Conservation (phyloP, 2,329 filamentous ascomycete species). For the Dothiorella sarmentorum region DNA sequence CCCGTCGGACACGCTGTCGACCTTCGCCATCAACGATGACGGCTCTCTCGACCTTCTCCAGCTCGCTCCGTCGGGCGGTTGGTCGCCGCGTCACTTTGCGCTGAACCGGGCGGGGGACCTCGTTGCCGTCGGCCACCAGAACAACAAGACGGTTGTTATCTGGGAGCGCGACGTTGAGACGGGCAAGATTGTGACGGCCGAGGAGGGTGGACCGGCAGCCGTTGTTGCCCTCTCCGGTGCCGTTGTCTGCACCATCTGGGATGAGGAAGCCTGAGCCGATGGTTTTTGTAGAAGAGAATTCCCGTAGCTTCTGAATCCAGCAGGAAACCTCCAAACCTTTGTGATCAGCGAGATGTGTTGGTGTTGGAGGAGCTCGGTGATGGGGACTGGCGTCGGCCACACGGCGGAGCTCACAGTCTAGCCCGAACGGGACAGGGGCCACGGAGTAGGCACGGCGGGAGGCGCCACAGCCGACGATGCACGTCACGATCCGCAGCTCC, state of each 20-base stretch:
- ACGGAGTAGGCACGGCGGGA: neutral
- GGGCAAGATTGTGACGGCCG: conserved; percentile 54
- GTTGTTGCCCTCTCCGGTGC: conserved; percentile 28
- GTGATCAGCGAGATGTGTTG: no score
- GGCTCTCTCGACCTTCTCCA: conserved; percentile 57
- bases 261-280: conserved; percentile 21
- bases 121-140: conserved; percentile 64
- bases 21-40: conserved; percentile 56
- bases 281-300: neutral
- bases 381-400: no score
- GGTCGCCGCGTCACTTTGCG: conserved; percentile 64
- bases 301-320: no score
- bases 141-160: conserved; percentile 58
- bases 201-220: conserved; percentile 42
- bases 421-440: neutral
- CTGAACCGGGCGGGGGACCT: conserved; percentile 62
- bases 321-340: no score
- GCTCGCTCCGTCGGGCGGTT: conserved; percentile 61
- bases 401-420: neutral
- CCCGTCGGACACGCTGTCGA: conserved; percentile 58
- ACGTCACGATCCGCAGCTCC: no score
- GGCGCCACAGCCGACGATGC: neutral
- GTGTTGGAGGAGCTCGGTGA: no score
- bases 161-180: conserved; percentile 57
- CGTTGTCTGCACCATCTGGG: conserved; percentile 37